Evolutionary conservation across 2,329 filamentous ascomycete genomes (phyloP).

Genomic region (Hypoxylon sp.): DNA sequence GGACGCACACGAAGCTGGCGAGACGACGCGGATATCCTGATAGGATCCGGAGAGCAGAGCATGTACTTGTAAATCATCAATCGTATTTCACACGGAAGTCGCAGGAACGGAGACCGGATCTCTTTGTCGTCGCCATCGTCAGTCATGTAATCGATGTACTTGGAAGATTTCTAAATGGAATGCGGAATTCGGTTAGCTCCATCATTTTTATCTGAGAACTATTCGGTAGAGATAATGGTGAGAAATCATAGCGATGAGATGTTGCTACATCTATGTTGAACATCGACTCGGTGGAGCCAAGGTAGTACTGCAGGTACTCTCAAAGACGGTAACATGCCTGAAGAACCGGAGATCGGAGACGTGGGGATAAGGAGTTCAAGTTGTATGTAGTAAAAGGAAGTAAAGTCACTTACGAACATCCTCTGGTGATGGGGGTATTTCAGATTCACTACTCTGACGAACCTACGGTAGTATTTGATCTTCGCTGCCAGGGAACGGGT

Average conservation of each 20-base stretch:
- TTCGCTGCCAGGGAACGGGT: slow-evolving; percentile 36
- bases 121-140: background rate
- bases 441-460: background rate
- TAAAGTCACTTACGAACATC: too few relatives aligned
- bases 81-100: slow-evolving; percentile 21
- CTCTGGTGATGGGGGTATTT: too few relatives aligned
- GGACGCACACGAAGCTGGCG: slow-evolving; percentile 18
- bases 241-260: background rate
- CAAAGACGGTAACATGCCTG: too few relatives aligned
- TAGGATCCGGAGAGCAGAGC: slow-evolving; percentile 15
- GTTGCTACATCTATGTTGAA: background rate
- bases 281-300: background rate
- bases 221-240: background rate
- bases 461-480: slow-evolving; percentile 14
- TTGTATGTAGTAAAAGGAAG: too few relatives aligned
- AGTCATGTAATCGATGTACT: background rate
- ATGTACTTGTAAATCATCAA: slow-evolving; percentile 26
- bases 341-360: too few relatives aligned
- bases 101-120: slow-evolving; percentile 8
- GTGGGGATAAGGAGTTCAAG: too few relatives aligned
- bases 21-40: slow-evolving; percentile 19
- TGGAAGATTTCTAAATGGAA: background rate
- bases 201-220: background rate
- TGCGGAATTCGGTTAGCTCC: background rate
- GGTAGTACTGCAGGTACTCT: background rate